Percentiles rank a stretch among this genome's conserved stretches.
Conservation (phyloP, 352 stramenopile species). For the Globisporangium iwayamae region DNA sequence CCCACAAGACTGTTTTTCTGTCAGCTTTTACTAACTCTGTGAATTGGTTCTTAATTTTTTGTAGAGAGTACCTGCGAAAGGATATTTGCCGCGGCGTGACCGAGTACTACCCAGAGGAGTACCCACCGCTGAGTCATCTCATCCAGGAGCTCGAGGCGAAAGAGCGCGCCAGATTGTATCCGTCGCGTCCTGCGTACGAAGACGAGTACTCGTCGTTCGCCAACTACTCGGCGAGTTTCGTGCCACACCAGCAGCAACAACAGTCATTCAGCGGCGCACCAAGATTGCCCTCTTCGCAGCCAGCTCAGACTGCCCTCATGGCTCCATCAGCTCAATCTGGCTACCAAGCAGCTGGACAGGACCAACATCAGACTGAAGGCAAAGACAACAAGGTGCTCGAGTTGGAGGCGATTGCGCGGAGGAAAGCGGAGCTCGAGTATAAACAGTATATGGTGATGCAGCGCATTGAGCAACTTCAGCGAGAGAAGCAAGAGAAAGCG, state of each 20-base stretch:
- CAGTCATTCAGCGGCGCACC: not conserved
- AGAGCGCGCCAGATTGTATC: slow-evolving; percentile 65
- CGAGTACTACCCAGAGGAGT: slow-evolving; percentile 67
- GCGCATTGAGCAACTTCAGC: slow-evolving; percentile 40
- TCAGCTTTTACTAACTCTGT: slow-evolving; percentile 2
- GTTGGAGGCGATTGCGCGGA: slow-evolving; percentile 53
- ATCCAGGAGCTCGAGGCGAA: slow-evolving; percentile 59
- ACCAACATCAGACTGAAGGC: slow-evolving; percentile 16
- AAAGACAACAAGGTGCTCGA: slow-evolving; percentile 26
- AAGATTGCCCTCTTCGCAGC: slow-evolving; percentile 6
- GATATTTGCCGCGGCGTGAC: slow-evolving; percentile 83
- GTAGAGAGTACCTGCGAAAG: slow-evolving; percentile 55
- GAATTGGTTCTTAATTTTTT: not conserved
- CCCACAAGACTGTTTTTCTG: not conserved
- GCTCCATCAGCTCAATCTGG: slow-evolving; percentile 3
- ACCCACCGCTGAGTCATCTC: slow-evolving; percentile 66
- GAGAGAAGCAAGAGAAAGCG: slow-evolving; percentile 48
- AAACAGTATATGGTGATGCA: slow-evolving; percentile 55
- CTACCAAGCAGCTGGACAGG: not conserved
- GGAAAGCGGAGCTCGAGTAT: slow-evolving; percentile 52
- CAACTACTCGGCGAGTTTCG: slow-evolving; percentile 30
- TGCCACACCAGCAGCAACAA: slow-evolving; percentile 11
- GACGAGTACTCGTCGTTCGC: slow-evolving; percentile 76
- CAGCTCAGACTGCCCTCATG: slow-evolving; percentile 4
- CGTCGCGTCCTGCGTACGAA: slow-evolving; percentile 44